Percentiles rank a stretch among this genome's conserved stretches.
These are phyloP conservation scores for Phoma herbarum DNA, from an alignment of 2,329 filamentous ascomycete species.

Conservation along the genomic window DNA sequence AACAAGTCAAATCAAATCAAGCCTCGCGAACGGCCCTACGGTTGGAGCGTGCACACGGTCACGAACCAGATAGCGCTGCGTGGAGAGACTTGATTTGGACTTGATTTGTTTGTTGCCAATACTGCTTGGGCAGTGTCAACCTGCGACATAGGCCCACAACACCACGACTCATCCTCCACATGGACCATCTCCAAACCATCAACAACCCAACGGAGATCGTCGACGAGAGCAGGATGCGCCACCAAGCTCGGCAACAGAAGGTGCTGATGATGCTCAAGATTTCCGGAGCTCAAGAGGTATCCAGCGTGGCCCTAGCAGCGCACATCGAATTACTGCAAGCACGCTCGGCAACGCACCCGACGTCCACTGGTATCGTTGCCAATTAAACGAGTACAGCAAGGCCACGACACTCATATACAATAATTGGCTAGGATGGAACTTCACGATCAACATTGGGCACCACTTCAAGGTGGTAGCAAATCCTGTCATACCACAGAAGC, in stretches of 20 bases:
- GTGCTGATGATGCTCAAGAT: background rate
- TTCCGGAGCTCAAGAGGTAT: background rate
- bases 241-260: background rate
- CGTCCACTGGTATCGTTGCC: slow-evolving; percentile 2
- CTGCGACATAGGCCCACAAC: background rate
- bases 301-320: background rate
- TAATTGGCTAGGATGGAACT: slow-evolving; percentile 5
- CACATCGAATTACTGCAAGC: background rate
- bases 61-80: too few relatives aligned
- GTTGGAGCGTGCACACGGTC: too few relatives aligned
- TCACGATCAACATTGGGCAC: background rate
- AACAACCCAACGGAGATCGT: background rate
- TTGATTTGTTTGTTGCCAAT: too few relatives aligned
- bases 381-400: background rate
- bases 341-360: slow-evolving; percentile 2
- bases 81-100: too few relatives aligned
- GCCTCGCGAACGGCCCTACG: too few relatives aligned
- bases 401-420: slow-evolving; percentile 1
- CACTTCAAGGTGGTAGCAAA: slow-evolving; percentile 1
- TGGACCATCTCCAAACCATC: background rate
- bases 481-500: background rate
- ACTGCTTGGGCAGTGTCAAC: background rate
- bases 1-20: too few relatives aligned
- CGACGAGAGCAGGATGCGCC: background rate
- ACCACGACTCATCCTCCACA: background rate